These are phyloP conservation scores for Nannochloropsis oceanica DNA, from an alignment of 108 stramenopile species.

Conservation along the genomic window DNA sequence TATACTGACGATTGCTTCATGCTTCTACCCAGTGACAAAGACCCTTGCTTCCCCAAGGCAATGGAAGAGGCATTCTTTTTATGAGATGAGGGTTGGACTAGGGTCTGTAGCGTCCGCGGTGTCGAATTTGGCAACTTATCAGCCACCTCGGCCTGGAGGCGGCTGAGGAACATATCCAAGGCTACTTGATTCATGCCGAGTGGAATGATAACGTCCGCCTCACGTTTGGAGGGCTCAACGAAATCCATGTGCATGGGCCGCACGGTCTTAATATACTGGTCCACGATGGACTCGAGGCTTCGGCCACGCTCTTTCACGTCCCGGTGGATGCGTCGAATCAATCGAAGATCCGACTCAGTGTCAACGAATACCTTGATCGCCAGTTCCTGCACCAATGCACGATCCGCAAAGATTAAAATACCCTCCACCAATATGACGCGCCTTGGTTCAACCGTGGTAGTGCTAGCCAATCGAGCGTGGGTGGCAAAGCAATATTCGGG, in stretches of 20 bases:
- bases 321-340: conserved; percentile 61
- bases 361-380: conserved; percentile 87
- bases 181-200: conserved; percentile 38
- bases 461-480: conserved; percentile 40
- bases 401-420: conserved; percentile 68
- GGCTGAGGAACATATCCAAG: conserved; percentile 26
- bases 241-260: conserved; percentile 82
- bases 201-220: conserved; percentile 72
- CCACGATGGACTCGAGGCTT: conserved; percentile 53
- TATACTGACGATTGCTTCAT: background rate
- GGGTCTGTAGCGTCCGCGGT: background rate
- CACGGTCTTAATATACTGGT: conserved; percentile 65
- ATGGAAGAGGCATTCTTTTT: background rate
- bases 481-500: conserved; percentile 79
- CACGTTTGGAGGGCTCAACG: conserved; percentile 72
- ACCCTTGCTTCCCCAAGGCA: background rate
- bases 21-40: background rate
- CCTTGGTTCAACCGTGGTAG: conserved; percentile 26
- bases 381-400: conserved; percentile 49
- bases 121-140: background rate
- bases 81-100: too few relatives aligned
- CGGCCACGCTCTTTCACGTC: conserved; percentile 67
- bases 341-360: conserved; percentile 62
- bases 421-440: conserved; percentile 73
- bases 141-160: background rate